Conservation (phyloP, 164 flowering plant genomes). For the Aristolochia fimbriata region DNA sequence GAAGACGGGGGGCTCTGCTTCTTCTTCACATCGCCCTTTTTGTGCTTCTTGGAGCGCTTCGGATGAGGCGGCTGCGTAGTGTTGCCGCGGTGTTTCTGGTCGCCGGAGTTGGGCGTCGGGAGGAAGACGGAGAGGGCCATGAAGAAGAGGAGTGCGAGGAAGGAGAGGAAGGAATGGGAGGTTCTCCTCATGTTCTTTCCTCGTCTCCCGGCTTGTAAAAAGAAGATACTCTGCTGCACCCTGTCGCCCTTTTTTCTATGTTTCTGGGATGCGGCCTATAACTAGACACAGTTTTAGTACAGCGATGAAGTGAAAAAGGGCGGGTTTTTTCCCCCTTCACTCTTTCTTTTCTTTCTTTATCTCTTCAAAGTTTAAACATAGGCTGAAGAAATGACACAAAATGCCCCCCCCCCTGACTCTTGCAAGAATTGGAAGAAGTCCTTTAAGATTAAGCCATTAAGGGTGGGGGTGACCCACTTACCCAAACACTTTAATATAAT, state of each 20-base stretch:
- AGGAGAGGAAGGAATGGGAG: constrained; percentile 6
- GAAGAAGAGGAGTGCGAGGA: constrained; percentile 11
- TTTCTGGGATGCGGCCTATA: not conserved
- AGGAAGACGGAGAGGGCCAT: constrained; percentile 53
- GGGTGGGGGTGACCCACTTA: no score
- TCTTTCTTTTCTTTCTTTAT: not conserved
- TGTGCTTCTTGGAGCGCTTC: constrained; percentile 22
- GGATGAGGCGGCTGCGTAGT: constrained; percentile 13
- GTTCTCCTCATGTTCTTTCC: not conserved
- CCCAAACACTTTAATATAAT: no score
- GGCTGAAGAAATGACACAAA: not conserved
- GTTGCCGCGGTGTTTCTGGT: constrained; percentile 3
- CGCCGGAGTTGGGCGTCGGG: constrained; percentile 21
- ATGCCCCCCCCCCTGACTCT: no score
- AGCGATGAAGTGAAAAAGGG: no score
- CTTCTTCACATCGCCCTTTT: constrained; percentile 9
- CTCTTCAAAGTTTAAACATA: not conserved
- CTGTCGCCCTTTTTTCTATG: not conserved
- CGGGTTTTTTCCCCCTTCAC: not conserved
- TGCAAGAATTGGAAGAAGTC: no score
- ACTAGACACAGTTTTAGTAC: not conserved
- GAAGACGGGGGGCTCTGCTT: constrained; percentile 34
- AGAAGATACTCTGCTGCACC: not conserved
- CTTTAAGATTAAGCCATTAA: no score
- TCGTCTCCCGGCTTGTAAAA: not conserved